Conservation (phyloP, 352 stramenopile species). For the Phytophthora podocarpi region DNA sequence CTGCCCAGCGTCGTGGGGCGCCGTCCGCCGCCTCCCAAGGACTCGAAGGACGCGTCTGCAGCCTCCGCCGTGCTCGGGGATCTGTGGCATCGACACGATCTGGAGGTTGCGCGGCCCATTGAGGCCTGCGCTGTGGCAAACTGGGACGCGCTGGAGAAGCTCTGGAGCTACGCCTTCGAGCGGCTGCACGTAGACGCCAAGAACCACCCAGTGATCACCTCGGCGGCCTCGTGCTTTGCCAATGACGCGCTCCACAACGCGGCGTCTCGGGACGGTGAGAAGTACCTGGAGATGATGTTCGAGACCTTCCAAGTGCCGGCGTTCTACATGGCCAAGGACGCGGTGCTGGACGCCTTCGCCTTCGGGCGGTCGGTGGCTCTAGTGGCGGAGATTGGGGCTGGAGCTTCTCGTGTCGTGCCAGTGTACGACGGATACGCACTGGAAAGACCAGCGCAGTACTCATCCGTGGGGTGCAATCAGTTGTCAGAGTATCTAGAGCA, state of each 20-base stretch:
- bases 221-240: conserved; percentile 72
- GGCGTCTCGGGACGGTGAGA: conserved; percentile 61
- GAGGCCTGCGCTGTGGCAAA: conserved; percentile 65
- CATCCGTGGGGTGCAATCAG: conserved; percentile 70
- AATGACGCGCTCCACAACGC: conserved; percentile 69
- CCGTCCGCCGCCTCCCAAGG: conserved; percentile 26
- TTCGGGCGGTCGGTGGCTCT: conserved; percentile 88
- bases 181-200: conserved; percentile 68
- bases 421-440: conserved; percentile 92
- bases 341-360: conserved; percentile 90
- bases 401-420: conserved; percentile 84
- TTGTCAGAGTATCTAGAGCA: conserved; percentile 76
- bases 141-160: conserved; percentile 87
- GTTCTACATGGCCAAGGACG: conserved; percentile 92
- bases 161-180: conserved; percentile 83
- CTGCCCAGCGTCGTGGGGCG: conserved; percentile 74
- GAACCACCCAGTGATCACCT: conserved; percentile 82
- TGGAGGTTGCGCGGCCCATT: conserved; percentile 64
- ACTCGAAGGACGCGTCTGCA: conserved; percentile 5
- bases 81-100: conserved; percentile 56
- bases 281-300: conserved; percentile 93
- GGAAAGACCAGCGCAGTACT: conserved; percentile 78
- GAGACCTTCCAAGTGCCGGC: conserved; percentile 90
- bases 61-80: conserved; percentile 49
- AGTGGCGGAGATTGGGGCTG: conserved; percentile 89